Evolutionary conservation across 352 stramenopile species (phyloP).

Genomic region (Phytopythium litorale): DNA sequence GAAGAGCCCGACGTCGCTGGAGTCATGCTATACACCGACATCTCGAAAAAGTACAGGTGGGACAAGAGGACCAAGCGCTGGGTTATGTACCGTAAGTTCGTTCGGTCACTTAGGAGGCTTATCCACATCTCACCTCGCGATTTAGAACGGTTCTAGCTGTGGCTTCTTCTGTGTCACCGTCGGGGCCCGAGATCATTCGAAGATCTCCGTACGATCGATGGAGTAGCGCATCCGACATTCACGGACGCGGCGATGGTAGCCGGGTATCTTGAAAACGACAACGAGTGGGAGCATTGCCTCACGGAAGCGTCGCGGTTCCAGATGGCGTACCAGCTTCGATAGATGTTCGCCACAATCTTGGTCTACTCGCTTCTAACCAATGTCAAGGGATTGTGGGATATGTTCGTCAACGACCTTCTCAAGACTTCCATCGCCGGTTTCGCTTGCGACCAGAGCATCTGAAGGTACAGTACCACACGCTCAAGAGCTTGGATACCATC

Average conservation of each 20-base stretch:
- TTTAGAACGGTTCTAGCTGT: slow-evolving; percentile 21
- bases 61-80: slow-evolving; percentile 12
- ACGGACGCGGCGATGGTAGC: slow-evolving; percentile 8
- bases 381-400: slow-evolving; percentile 10
- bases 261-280: slow-evolving; percentile 19
- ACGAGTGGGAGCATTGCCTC: slow-evolving; percentile 17
- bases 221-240: slow-evolving; percentile 11
- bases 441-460: neutral
- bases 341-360: slow-evolving; percentile 27
- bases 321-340: slow-evolving; percentile 26
- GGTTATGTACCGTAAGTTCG: slow-evolving; percentile 11
- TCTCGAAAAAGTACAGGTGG: slow-evolving; percentile 12
- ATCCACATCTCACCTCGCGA: slow-evolving; percentile 15
- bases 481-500: slow-evolving; percentile 10
- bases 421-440: slow-evolving; percentile 10
- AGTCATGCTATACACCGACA: slow-evolving; percentile 15
- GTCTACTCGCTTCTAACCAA: slow-evolving; percentile 11
- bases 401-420: slow-evolving; percentile 15
- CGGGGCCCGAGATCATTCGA: slow-evolving; percentile 17
- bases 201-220: slow-evolving; percentile 18
- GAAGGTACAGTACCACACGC: slow-evolving; percentile 12
- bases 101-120: slow-evolving; percentile 14
- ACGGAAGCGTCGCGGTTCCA: slow-evolving; percentile 8
- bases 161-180: slow-evolving; percentile 16
- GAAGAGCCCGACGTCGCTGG: slow-evolving; percentile 7